Conservation (phyloP, 768 basidiomycete genomes). For the Mycena latifolia region DNA sequence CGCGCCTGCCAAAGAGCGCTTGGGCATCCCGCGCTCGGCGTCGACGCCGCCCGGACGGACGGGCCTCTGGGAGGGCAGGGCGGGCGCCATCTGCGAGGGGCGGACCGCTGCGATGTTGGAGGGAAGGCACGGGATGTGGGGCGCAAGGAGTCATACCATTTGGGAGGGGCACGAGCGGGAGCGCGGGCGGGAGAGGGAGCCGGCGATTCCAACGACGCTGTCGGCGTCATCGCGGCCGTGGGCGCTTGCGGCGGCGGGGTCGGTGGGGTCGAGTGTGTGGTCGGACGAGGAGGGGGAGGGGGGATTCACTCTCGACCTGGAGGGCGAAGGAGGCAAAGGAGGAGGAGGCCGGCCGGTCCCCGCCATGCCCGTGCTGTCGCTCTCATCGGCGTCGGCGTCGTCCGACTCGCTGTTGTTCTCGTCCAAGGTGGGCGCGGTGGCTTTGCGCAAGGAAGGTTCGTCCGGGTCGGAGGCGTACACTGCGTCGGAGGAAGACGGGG, state of each 20-base stretch:
- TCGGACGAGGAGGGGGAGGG: not conserved
- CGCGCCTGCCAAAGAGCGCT: too few species aligned
- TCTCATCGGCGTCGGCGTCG: slow-evolving; percentile 5
- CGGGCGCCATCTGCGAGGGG: slow-evolving; percentile 13
- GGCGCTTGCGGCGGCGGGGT: slow-evolving; percentile 28
- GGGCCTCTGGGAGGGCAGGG: not conserved
- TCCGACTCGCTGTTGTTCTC: slow-evolving; percentile 22
- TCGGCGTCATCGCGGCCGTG: slow-evolving; percentile 33
- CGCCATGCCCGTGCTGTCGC: too few species aligned
- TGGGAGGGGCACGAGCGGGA: slow-evolving; percentile 1
- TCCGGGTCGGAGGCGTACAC: not conserved
- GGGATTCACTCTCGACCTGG: too few species aligned
- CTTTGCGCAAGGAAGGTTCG: not conserved
- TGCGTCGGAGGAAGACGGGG: not conserved
- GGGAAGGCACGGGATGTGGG: not conserved
- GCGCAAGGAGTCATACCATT: not conserved
- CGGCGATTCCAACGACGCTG: slow-evolving; percentile 26
- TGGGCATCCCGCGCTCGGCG: slow-evolving; percentile 22
- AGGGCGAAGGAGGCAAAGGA: not conserved
- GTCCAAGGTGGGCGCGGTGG: not conserved
- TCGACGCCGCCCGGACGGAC: slow-evolving; percentile 27
- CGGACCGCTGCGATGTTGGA: slow-evolving; percentile 4
- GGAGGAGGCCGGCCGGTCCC: not conserved
- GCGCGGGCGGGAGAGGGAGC: slow-evolving; percentile 16
- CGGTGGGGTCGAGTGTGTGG: slow-evolving; percentile 18